phyloP scores from a whole-genome alignment of 495 filamentous ascomycete species.

The Penicillium turbatum region DNA sequence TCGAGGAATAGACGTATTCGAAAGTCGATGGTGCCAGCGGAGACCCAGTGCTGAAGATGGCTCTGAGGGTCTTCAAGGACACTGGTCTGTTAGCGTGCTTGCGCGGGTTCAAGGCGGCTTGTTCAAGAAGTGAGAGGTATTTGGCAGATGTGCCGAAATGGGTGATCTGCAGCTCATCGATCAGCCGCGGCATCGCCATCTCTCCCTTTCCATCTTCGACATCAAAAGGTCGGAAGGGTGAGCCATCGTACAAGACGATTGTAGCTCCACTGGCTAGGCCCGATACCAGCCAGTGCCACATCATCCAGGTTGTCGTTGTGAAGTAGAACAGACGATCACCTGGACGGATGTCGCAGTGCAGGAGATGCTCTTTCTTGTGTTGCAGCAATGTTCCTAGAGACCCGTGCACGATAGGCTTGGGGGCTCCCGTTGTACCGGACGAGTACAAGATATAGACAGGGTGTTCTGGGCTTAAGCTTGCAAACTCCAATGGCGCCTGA shows the following conservation, averaged over 20 bases:
- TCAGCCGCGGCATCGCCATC: slow-evolving; percentile 64
- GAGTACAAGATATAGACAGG: slow-evolving; percentile 88
- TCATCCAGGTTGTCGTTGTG: slow-evolving; percentile 93
- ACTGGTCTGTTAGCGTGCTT: slow-evolving; percentile 45
- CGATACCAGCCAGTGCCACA: slow-evolving; percentile 94
- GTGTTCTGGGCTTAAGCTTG: slow-evolving; percentile 72
- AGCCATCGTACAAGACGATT: slow-evolving; percentile 83
- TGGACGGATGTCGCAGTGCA: slow-evolving; percentile 72
- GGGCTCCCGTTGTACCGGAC: slow-evolving; percentile 82
- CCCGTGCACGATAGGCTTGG: slow-evolving; percentile 90
- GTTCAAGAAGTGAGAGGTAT: slow-evolving; percentile 88
- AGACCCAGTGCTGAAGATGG: slow-evolving; percentile 91
- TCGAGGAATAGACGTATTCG: slow-evolving; percentile 76
- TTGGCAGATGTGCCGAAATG: slow-evolving; percentile 93
- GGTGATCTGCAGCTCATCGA: slow-evolving; percentile 69
- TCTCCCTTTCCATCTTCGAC: slow-evolving; percentile 51
- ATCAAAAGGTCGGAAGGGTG: slow-evolving; percentile 68
- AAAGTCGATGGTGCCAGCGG: slow-evolving; percentile 92
- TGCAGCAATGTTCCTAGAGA: slow-evolving; percentile 83
- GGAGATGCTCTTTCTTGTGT: slow-evolving; percentile 88
- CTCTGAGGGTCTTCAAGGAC: slow-evolving; percentile 54
- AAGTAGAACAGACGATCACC: slow-evolving; percentile 74
- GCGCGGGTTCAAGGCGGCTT: slow-evolving; percentile 64
- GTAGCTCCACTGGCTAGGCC: slow-evolving; percentile 75
- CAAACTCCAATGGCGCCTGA: slow-evolving; percentile 55